phyloP scores from a whole-genome alignment of 2,329 filamentous ascomycete species.

The Thermothelomyces thermophilus region DNA sequence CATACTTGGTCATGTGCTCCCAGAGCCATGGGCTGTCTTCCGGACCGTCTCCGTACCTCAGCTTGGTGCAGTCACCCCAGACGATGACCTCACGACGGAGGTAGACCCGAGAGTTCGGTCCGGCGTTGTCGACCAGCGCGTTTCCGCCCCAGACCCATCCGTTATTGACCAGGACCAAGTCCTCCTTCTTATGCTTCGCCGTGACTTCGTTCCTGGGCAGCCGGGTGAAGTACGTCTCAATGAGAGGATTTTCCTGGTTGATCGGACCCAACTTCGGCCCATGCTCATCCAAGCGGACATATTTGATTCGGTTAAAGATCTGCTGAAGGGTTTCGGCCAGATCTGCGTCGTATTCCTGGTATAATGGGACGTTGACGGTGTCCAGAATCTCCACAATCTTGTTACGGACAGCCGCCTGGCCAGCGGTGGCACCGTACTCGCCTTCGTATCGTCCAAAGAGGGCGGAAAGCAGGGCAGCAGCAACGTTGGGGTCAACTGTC shows the following conservation, averaged over 20 bases:
- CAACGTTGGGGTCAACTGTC: conserved; percentile 59
- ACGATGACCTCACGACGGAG: conserved; percentile 93
- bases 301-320: conserved; percentile 90
- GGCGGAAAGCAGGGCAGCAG: conserved; percentile 60
- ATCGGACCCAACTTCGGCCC: conserved; percentile 82
- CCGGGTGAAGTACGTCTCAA: conserved; percentile 92
- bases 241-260: conserved; percentile 67
- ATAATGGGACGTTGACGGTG: conserved; percentile 79
- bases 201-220: conserved; percentile 74
- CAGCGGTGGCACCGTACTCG: conserved; percentile 38
- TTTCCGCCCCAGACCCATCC: conserved; percentile 99
- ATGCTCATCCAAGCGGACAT: conserved; percentile 84
- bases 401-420: conserved; percentile 46
- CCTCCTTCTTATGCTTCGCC: conserved; percentile 65
- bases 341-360: conserved; percentile 86
- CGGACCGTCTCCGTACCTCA: conserved; percentile 75
- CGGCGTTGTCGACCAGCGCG: conserved; percentile 88
- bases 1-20: conserved; percentile 94
- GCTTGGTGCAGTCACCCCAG: conserved; percentile 97
- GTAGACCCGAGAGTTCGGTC: conserved; percentile 83
- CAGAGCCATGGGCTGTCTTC: conserved; percentile 89
- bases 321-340: conserved; percentile 79
- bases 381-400: conserved; percentile 63
- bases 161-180: conserved; percentile 84
- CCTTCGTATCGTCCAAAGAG: conserved; percentile 63